Evolutionary conservation across 2,329 filamentous ascomycete genomes (phyloP), one percentile per base, ranked within the genome.

Genomic region (Alternaria incomplexa): DNA sequence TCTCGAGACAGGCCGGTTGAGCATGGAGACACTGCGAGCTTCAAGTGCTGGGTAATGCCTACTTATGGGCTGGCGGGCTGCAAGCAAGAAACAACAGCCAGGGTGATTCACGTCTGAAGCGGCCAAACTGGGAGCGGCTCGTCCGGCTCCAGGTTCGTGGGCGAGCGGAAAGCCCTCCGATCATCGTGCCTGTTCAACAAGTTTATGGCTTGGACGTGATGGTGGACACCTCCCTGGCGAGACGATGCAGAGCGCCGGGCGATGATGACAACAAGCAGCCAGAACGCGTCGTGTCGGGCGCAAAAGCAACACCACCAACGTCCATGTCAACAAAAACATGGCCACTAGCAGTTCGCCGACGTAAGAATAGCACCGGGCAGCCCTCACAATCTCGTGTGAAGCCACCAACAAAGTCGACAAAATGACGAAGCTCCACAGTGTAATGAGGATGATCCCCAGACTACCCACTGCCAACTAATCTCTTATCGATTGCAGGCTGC

Each of bases 1-100:
- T 61, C 60, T 65, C 64, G 65, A 67, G 65, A 68, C 64, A 63
- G 58, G 54, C 61, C 56, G 60, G 53, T 65, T 65, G 53, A 36
- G 26, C 17, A 26, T 25, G 57, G 66, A 69, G 68, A 72, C 71
- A 61, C 57, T 61, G 58, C 40, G 62, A 53, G 56, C 66, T 61
- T 63, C 63, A 67, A 40, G 52, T 55, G 23, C 48, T 51, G 56
- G 44, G 26, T 46, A 26, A 44, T 57, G 52, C 45, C 46, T 52
- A 28, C 46, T 58, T 53, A 51, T 36, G 55, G 45, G 58, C 50
- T 48, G 48, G 58, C 50, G 20, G 22, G 32, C 40, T 17, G 40
- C 23, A 40, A 17, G 36, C 23, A 46, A 17, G 50, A 44, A 36
- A 56, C 58, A 25, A 53, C 28, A 7, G 44, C 52, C n/a, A 25